A percentile compares a stretch with the other conserved stretches of the same genome.
Evolutionary conservation across 805 yeast genomes (phyloP).

Genomic region (Kluyveromyces aestuarii): DNA sequence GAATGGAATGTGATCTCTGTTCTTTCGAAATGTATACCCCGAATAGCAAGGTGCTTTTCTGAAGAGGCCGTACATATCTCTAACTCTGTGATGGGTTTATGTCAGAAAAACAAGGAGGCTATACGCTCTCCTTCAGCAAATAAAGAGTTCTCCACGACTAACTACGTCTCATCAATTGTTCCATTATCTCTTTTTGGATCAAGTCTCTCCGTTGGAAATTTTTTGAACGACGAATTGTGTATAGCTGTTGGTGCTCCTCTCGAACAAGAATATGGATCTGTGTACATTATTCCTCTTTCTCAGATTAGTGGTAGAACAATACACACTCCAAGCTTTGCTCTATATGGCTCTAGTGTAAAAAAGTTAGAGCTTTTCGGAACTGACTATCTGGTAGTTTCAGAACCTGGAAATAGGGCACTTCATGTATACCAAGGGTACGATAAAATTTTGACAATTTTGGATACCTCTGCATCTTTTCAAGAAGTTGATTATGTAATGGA

Average conservation of each 20-base stretch:
- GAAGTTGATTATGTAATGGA: slow-evolving; percentile 32
- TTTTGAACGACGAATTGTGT: slow-evolving; percentile 29
- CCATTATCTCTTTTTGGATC: slow-evolving; percentile 38
- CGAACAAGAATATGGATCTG: slow-evolving; percentile 36
- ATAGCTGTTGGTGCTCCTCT: slow-evolving; percentile 45
- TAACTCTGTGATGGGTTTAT: neutral
- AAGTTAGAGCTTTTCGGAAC: slow-evolving; percentile 20
- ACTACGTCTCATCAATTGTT: slow-evolving; percentile 15
- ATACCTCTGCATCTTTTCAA: slow-evolving; percentile 6
- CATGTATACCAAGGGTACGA: slow-evolving; percentile 28
- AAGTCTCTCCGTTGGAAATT: slow-evolving; percentile 35
- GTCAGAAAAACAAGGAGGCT: neutral
- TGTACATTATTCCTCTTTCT: slow-evolving; percentile 35
- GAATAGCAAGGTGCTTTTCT: neutral
- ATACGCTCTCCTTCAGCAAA: neutral
- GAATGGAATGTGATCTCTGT: slow-evolving; percentile 16
- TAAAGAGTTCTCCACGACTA: neutral
- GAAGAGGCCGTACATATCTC: neutral
- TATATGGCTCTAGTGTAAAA: slow-evolving; percentile 36
- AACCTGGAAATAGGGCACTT: slow-evolving; percentile 43
- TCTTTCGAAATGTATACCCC: slow-evolving; percentile 14
- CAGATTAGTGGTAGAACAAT: slow-evolving; percentile 7
- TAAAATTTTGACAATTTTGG: slow-evolving; percentile 21
- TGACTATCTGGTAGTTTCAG: slow-evolving; percentile 36
- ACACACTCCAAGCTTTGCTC: slow-evolving; percentile 8